A percentile compares a stretch with the other conserved stretches of the same genome.
These are phyloP conservation scores for Sporothrix euskadiensis DNA, from an alignment of 2,329 filamentous ascomycete species.

Conservation along the genomic window DNA sequence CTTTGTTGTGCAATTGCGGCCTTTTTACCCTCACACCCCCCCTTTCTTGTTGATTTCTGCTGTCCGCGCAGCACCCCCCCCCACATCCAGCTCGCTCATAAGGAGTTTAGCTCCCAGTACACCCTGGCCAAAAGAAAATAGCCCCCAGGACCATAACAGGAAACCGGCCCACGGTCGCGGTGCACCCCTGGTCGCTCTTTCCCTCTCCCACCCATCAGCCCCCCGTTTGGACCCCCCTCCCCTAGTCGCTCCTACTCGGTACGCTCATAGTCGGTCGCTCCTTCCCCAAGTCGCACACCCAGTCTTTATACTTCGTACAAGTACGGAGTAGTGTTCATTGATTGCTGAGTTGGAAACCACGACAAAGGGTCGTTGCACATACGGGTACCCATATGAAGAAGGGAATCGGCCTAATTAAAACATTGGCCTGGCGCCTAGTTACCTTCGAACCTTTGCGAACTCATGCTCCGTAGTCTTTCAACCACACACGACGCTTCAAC, in stretches of 20 bases:
- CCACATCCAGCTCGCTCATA: slow-evolving; percentile 14
- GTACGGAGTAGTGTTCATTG: neutral
- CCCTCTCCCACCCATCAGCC: neutral
- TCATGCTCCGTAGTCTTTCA: neutral
- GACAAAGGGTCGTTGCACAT: slow-evolving; percentile 4
- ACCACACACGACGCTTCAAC: neutral
- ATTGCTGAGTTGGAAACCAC: neutral
- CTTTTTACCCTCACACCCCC: slow-evolving; percentile 8
- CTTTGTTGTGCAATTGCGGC: slow-evolving; percentile 15
- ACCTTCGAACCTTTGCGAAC: slow-evolving; percentile 17
- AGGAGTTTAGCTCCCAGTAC: neutral
- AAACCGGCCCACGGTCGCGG: slow-evolving; percentile 41
- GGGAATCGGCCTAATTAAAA: slow-evolving; percentile 42
- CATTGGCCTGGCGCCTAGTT: slow-evolving; percentile 40
- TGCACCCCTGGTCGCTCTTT: slow-evolving; percentile 23
- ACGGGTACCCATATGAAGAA: slow-evolving; percentile 30
- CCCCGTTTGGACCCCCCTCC: slow-evolving; percentile 35
- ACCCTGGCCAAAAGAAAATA: neutral
- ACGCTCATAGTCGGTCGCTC: slow-evolving; percentile 3
- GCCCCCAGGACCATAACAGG: slow-evolving; percentile 25
- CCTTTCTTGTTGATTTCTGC: neutral
- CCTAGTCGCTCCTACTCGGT: slow-evolving; percentile 22
- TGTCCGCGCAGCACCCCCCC: neutral
- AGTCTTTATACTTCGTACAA: neutral
- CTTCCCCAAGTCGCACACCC: neutral